phyloP scores from a whole-genome alignment of 2,329 filamentous ascomycete genomes.

The Penicillium expansum region DNA sequence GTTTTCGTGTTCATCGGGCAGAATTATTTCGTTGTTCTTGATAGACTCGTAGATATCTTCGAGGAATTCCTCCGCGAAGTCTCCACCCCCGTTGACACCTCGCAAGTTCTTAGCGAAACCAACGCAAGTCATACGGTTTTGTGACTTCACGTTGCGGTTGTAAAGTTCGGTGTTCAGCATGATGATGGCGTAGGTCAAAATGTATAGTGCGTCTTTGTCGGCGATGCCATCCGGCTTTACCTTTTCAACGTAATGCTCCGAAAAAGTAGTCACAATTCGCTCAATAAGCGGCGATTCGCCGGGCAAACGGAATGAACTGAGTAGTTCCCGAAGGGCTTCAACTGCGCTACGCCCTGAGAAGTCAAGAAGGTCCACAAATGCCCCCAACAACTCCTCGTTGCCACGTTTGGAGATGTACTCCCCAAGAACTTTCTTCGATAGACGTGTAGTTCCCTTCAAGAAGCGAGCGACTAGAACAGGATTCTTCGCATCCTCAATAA shows the following conservation, averaged over 20 bases:
- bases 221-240: slow-evolving; percentile 71
- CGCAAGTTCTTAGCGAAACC: slow-evolving; percentile 88
- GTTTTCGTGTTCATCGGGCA: slow-evolving; percentile 96
- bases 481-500: slow-evolving; percentile 74
- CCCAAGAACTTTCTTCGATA: slow-evolving; percentile 87
- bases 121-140: slow-evolving; percentile 77
- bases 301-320: slow-evolving; percentile 89
- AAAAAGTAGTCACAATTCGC: slow-evolving; percentile 82
- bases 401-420: slow-evolving; percentile 90
- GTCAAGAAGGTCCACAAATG: slow-evolving; percentile 83
- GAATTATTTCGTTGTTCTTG: slow-evolving; percentile 87
- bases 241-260: slow-evolving; percentile 75
- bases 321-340: slow-evolving; percentile 79
- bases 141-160: slow-evolving; percentile 75
- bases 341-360: slow-evolving; percentile 84
- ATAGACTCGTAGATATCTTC: slow-evolving; percentile 88
- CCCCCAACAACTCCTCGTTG: slow-evolving; percentile 79
- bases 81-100: slow-evolving; percentile 78
- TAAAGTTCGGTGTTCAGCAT: slow-evolving; percentile 97
- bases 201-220: slow-evolving; percentile 82
- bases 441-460: slow-evolving; percentile 77
- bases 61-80: slow-evolving; percentile 81
- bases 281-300: slow-evolving; percentile 93
- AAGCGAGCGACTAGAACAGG: slow-evolving; percentile 80
- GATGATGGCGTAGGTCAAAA: slow-evolving; percentile 93